Evolutionary conservation across 2,329 filamentous ascomycete species (phyloP), one percentile per base, ranked within the genome.

Genomic region (Nakataea oryzae): DNA sequence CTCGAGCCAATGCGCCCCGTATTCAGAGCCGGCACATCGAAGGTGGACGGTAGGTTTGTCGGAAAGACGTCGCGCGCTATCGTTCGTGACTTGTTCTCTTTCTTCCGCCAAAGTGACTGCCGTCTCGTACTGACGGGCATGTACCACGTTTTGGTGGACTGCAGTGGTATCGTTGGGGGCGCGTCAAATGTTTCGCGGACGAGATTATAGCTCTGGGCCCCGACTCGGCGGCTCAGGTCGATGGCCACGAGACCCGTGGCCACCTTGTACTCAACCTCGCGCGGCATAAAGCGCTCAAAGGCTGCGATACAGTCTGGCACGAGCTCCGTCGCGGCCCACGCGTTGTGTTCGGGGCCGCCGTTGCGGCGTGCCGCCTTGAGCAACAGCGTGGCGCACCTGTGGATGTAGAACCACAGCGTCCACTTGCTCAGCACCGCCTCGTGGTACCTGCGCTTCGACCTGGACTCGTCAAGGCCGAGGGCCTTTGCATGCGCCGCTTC

Each of bases 271-370:
- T 61, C 59, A 12, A 76, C 65, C 2, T 66, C 64, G 27, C 71
- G 70, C 0, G 76, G 76, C 9, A 84, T 61, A 62, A 82, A 81
- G 54, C 74, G 72, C 14, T 69, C 69, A 72, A 81, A 83, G 67
- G 81, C 78, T 58, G 72, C 68, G n/a, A 83, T 65, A 32, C 79
- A 66, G 9, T 71, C 67, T 1, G 81, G 81, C 3, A 82, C 66
- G 1, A 70, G 62, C 21, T 70, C 67, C 12, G 41, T 34, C 29
- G n/a, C 60, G 59, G 3, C 59, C 64, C 54, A 29, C 63, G 54
- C 61, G 0, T 68, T 13, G 28, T 62, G 63, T 34, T 65, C 63
- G 54, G 66, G 60, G n/a, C 61, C 41, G 21, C 27, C 41, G 41
- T 50, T 50, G 41, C 41, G 41, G 65, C 8, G 14, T 14, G 27